A percentile compares a stretch with the other conserved stretches of the same genome.
phyloP scores from a whole-genome alignment of 495 filamentous ascomycete genomes.

The Bathelium albidoporum region DNA sequence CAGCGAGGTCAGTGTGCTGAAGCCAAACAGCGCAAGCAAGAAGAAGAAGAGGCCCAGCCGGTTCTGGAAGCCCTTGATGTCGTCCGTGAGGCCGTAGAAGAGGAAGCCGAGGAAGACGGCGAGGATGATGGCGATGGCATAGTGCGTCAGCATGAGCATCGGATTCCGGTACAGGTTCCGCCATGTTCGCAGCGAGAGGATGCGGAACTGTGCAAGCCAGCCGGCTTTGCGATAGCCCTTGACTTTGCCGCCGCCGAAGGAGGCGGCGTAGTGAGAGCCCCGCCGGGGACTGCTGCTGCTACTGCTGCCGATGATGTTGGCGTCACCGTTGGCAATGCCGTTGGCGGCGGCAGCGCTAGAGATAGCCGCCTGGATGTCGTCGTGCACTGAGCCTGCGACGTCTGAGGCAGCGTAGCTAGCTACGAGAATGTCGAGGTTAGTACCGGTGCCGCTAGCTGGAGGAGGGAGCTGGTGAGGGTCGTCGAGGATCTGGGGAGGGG shows the following conservation, averaged over 20 bases:
- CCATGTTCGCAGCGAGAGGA: conserved; percentile 88
- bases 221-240: conserved; percentile 77
- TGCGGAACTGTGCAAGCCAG: conserved; percentile 68
- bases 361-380: conserved; percentile 66
- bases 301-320: conserved; percentile 35
- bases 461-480: conserved; percentile 71
- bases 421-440: conserved; percentile 76
- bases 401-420: conserved; percentile 64
- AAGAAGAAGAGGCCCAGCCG: conserved; percentile 98
- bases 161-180: conserved; percentile 96
- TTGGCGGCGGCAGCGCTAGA: conserved; percentile 53
- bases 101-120: conserved; percentile 90
- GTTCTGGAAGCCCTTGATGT: conserved; percentile 97
- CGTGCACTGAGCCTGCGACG: conserved; percentile 64
- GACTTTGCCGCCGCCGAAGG: conserved; percentile 38
- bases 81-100: conserved; percentile 91
- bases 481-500: conserved; percentile 54
- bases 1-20: conserved; percentile 86
- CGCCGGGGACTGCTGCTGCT: neutral
- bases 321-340: conserved; percentile 24
- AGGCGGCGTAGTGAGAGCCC: neutral
- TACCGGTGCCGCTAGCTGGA: conserved; percentile 48
- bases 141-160: conserved; percentile 97
- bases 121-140: conserved; percentile 93
- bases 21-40: conserved; percentile 87